Percentiles rank a stretch among this genome's conserved stretches.
phyloP scores from a whole-genome alignment of 2,329 filamentous ascomycete genomes.

The Stachybotrys elegans region DNA sequence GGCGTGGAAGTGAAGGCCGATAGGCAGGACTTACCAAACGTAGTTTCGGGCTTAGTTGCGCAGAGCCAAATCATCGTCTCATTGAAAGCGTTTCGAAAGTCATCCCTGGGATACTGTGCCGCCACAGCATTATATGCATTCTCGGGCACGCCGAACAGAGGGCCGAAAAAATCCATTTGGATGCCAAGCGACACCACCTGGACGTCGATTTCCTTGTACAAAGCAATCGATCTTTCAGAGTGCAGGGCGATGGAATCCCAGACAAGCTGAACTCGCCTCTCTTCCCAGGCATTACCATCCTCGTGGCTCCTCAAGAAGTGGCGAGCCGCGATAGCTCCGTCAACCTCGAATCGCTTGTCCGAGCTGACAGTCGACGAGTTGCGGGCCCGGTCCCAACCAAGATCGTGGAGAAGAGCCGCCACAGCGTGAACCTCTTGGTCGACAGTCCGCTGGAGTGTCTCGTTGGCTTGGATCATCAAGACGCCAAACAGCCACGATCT shows the following conservation, averaged over 20 bases:
- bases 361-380: conserved; percentile 26
- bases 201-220: conserved; percentile 39
- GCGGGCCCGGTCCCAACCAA: conserved; percentile 33
- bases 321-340: conserved; percentile 39
- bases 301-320: conserved; percentile 26
- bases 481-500: conserved; percentile 20
- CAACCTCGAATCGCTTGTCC: conserved; percentile 43
- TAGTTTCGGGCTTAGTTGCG: conserved; percentile 32
- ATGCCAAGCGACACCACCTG: conserved; percentile 7
- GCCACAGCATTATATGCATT: conserved; percentile 26
- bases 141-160: conserved; percentile 19
- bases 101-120: conserved; percentile 26
- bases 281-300: conserved; percentile 28
- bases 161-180: neutral
- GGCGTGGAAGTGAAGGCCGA: neutral
- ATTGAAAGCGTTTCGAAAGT: conserved; percentile 27
- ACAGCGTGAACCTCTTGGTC: conserved; percentile 34
- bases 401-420: conserved; percentile 34
- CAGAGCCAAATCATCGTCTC: conserved; percentile 34
- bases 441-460: conserved; percentile 15
- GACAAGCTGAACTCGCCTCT: conserved; percentile 32
- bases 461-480: conserved; percentile 13
- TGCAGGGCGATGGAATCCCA: conserved; percentile 28
- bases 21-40: conserved; percentile 17
- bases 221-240: conserved; percentile 28